Evolutionary conservation across 2,329 filamentous ascomycete species (phyloP).

Genomic region (Colletotrichum orchidophilum): DNA sequence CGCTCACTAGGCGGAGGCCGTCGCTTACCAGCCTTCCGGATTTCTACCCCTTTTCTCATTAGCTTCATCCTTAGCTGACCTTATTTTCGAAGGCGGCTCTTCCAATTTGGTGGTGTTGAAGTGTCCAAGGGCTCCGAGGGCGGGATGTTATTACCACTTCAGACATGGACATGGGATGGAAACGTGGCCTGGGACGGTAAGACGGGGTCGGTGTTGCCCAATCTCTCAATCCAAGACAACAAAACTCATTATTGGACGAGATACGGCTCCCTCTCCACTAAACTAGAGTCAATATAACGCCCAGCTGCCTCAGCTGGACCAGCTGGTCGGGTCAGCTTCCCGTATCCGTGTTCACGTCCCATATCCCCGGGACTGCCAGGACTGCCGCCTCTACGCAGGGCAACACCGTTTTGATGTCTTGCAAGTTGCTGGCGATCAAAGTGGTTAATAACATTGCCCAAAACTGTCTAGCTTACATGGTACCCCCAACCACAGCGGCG

Average conservation of each 20-base stretch:
- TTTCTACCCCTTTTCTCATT: not conserved
- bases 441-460: not conserved
- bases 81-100: not conserved
- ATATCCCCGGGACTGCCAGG: not conserved
- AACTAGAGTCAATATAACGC: not conserved
- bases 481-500: not conserved
- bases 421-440: not conserved
- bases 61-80: not conserved
- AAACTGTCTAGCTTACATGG: not conserved
- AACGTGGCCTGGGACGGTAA: not conserved
- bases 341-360: not conserved
- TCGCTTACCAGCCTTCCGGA: not conserved
- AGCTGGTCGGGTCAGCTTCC: not conserved
- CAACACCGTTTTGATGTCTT: not conserved
- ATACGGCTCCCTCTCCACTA: not conserved
- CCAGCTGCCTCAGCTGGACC: not conserved
- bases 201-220: not conserved
- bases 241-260: not conserved
- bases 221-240: not conserved
- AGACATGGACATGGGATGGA: not conserved
- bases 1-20: not conserved
- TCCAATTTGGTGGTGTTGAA: not conserved
- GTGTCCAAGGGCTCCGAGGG: not conserved
- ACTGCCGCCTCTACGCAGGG: not conserved
- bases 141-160: not conserved